phyloP scores from a whole-genome alignment of 768 basidiomycete species.

The Ephemerocybe angulata region DNA sequence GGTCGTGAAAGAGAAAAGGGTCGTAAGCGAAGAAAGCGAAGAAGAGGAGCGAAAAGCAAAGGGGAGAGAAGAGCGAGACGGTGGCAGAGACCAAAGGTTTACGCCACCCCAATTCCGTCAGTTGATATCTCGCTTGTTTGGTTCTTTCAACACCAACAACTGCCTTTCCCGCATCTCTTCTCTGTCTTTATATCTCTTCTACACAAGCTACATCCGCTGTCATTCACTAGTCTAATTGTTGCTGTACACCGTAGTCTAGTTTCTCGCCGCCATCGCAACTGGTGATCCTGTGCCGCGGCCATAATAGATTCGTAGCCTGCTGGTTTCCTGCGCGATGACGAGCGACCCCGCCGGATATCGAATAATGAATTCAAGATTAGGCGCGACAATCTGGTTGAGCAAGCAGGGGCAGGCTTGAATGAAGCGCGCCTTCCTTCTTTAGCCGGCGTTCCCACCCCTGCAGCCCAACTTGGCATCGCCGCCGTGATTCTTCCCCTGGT shows the following conservation, averaged over 20 bases:
- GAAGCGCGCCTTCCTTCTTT: constrained; percentile 12
- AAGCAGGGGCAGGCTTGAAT: constrained; percentile 2
- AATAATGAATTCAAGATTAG: too few species aligned
- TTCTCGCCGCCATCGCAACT: neutral
- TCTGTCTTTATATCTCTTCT: neutral
- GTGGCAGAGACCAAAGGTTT: constrained; percentile 19
- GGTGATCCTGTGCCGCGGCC: neutral
- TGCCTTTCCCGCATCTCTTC: neutral
- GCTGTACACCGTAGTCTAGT: neutral
- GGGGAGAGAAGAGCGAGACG: constrained; percentile 17
- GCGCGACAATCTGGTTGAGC: neutral
- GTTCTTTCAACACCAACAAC: neutral
- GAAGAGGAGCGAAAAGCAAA: constrained; percentile 26
- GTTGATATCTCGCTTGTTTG: constrained; percentile 16
- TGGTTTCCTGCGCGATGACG: neutral
- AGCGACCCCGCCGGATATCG: too few species aligned
- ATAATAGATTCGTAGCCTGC: neutral
- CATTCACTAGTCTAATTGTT: neutral
- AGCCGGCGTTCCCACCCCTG: constrained; percentile 17
- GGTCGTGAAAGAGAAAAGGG: constrained; percentile 31
- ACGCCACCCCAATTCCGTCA: constrained; percentile 24
- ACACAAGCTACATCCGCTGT: neutral
- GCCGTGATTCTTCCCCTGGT: neutral
- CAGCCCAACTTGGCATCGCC: constrained; percentile 2
- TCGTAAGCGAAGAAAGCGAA: constrained; percentile 24